A percentile compares a stretch with the other conserved stretches of the same genome.
Conservation (phyloP, 2,329 filamentous ascomycete genomes). For the Aspergillus fischeri region DNA sequence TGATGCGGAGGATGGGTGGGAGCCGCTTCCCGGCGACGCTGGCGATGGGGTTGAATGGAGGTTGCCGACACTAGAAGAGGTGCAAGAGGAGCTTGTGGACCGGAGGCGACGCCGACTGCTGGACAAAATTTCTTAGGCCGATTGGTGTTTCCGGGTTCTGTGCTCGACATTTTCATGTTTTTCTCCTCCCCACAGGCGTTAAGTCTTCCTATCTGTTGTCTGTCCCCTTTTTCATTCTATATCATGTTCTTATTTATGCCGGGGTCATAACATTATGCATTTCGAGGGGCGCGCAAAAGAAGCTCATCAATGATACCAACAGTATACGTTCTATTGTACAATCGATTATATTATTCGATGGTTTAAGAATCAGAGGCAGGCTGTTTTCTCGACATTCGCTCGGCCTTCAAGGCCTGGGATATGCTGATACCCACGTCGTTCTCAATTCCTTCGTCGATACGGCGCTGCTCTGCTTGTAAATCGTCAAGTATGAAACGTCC, state of each 20-base stretch:
- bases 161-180: slow-evolving; percentile 10
- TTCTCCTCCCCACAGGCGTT: slow-evolving; percentile 16
- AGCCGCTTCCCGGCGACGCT: slow-evolving; percentile 77
- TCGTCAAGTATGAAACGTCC: slow-evolving; percentile 78
- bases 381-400: slow-evolving; percentile 30
- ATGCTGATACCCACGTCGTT: slow-evolving; percentile 37
- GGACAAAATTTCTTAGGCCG: slow-evolving; percentile 64
- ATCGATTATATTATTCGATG: slow-evolving; percentile 15
- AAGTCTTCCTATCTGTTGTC: slow-evolving; percentile 10
- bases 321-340: slow-evolving; percentile 21
- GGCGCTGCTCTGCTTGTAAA: slow-evolving; percentile 59
- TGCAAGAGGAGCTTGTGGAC: slow-evolving; percentile 90
- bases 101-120: slow-evolving; percentile 76
- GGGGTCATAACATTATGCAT: slow-evolving; percentile 13
- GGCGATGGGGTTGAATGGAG: slow-evolving; percentile 81
- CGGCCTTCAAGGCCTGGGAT: slow-evolving; percentile 40
- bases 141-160: slow-evolving; percentile 7
- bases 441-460: slow-evolving; percentile 34
- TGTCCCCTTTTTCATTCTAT: slow-evolving; percentile 5
- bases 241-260: slow-evolving; percentile 6
- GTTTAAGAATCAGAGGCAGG: slow-evolving; percentile 16
- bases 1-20: slow-evolving; percentile 67
- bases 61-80: slow-evolving; percentile 81
- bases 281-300: slow-evolving; percentile 9
- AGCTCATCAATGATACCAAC: slow-evolving; percentile 16